Evolutionary conservation across 495 filamentous ascomycete species (phyloP).

Genomic region (Symbiotaphrina buchneri): DNA sequence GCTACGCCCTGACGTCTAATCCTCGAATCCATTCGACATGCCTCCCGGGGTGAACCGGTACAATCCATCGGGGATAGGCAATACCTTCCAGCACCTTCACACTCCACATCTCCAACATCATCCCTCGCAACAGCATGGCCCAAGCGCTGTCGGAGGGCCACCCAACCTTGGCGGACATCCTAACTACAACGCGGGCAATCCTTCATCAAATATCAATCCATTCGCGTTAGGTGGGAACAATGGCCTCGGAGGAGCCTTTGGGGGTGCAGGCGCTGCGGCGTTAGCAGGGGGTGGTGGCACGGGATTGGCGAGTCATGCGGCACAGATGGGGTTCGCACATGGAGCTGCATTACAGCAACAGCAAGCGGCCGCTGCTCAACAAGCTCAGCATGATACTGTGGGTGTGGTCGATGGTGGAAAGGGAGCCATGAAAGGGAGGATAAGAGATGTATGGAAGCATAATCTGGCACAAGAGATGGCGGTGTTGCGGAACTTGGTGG

Average conservation of each 20-base stretch:
- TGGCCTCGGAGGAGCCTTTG: constrained; percentile 11
- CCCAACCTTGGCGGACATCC: constrained; percentile 35
- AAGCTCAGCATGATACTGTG: constrained; percentile 31
- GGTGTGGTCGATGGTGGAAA: constrained; percentile 22
- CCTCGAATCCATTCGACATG: constrained; percentile 21
- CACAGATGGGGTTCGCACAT: constrained; percentile 65
- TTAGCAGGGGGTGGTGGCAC: constrained; percentile 46
- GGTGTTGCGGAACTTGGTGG: constrained; percentile 51
- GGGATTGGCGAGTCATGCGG: constrained; percentile 73
- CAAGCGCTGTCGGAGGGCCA: constrained; percentile 31
- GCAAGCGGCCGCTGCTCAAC: constrained; percentile 23
- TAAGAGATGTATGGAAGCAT: constrained; percentile 85
- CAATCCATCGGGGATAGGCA: constrained; percentile 24
- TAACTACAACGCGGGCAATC: constrained; percentile 30
- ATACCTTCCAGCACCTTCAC: constrained; percentile 24
- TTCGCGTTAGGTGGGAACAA: constrained; percentile 17
- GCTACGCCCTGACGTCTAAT: not conserved
- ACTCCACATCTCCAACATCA: constrained; percentile 28
- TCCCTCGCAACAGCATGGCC: constrained; percentile 25
- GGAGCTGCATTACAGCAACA: constrained; percentile 52
- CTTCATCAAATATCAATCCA: constrained; percentile 42
- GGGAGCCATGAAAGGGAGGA: constrained; percentile 39
- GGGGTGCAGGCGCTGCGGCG: too few relatives aligned
- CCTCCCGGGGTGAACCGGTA: constrained; percentile 29
- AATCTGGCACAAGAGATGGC: constrained; percentile 85